Conservation (phyloP, 768 basidiomycete species). For the Lyophyllum shimeji region DNA sequence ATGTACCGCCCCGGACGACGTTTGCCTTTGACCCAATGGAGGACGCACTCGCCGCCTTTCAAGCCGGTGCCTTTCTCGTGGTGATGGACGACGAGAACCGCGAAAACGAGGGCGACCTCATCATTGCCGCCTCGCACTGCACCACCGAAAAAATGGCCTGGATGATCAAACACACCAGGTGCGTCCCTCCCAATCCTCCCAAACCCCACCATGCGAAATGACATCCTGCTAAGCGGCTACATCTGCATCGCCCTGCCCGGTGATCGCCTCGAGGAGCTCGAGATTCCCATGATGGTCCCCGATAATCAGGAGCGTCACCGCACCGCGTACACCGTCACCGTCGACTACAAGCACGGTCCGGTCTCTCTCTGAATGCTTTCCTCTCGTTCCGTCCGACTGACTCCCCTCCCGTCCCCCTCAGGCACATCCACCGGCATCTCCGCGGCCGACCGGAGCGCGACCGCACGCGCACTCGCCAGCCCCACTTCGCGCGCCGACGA, state of each 20-base stretch:
- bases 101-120: constrained; percentile 97
- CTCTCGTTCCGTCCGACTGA: constrained; percentile 2
- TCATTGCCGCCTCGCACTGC: constrained; percentile 80
- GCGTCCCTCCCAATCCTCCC: constrained; percentile 18
- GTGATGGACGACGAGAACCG: constrained; percentile 97
- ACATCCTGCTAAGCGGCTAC: constrained; percentile 68
- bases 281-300: constrained; percentile 93
- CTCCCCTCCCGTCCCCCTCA: constrained; percentile 26
- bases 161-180: constrained; percentile 98
- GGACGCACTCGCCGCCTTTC: constrained; percentile 75
- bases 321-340: constrained; percentile 95
- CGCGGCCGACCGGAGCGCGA: constrained; percentile 90
- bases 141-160: constrained; percentile 99
- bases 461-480: constrained; percentile 79
- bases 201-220: not conserved
- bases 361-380: constrained; percentile 20
- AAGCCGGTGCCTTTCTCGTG: constrained; percentile 85
- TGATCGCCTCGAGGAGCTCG: constrained; percentile 71
- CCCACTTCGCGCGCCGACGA: constrained; percentile 54
- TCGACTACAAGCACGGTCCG: constrained; percentile 89
- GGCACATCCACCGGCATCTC: constrained; percentile 97
- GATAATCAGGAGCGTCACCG: constrained; percentile 86
- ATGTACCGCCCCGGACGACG: constrained; percentile 29
- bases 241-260: constrained; percentile 86
- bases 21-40: constrained; percentile 82